phyloP scores from a whole-genome alignment of 148 eudicot species.

The Silene uniflora region DNA sequence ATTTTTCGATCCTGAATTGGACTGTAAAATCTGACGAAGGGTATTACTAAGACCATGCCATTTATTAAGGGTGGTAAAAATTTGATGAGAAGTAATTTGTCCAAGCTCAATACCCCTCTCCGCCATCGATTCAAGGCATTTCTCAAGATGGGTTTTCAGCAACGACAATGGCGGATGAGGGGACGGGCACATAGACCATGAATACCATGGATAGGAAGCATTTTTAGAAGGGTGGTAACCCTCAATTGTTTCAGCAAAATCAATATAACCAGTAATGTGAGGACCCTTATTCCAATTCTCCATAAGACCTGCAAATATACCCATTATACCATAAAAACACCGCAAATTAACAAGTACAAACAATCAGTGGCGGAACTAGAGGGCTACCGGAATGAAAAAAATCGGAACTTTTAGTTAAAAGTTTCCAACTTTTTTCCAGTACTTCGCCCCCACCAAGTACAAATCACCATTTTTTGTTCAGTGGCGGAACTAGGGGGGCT shows the following conservation, averaged over 20 bases:
- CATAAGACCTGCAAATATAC: slow-evolving; percentile 45
- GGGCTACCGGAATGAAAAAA: too few relatives aligned
- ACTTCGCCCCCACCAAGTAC: too few relatives aligned
- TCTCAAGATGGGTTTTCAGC: slow-evolving; percentile 55
- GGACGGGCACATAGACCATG: slow-evolving; percentile 45
- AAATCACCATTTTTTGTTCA: too few relatives aligned
- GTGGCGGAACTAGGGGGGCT: too few relatives aligned
- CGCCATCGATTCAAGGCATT: slow-evolving; percentile 69
- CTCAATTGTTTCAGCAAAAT: slow-evolving; percentile 65
- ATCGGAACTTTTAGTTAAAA: too few relatives aligned
- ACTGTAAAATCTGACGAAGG: slow-evolving; percentile 38
- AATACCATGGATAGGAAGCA: slow-evolving; percentile 73
- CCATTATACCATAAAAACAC: background rate
- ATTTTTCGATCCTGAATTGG: slow-evolving; percentile 22
- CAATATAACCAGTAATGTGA: slow-evolving; percentile 74
- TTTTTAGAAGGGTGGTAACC: slow-evolving; percentile 65
- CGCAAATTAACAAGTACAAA: too few relatives aligned
- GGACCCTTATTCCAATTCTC: slow-evolving; percentile 85
- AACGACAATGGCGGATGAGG: slow-evolving; percentile 47
- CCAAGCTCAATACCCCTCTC: slow-evolving; percentile 59
- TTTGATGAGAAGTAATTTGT: slow-evolving; percentile 64
- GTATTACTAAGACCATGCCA: slow-evolving; percentile 63
- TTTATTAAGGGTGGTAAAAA: slow-evolving; percentile 66
- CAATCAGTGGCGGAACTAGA: too few relatives aligned
- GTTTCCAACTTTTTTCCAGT: too few relatives aligned